These are phyloP conservation scores for Lasiodiplodia theobromae DNA, from an alignment of 2,329 filamentous ascomycete species.

Conservation along the genomic window DNA sequence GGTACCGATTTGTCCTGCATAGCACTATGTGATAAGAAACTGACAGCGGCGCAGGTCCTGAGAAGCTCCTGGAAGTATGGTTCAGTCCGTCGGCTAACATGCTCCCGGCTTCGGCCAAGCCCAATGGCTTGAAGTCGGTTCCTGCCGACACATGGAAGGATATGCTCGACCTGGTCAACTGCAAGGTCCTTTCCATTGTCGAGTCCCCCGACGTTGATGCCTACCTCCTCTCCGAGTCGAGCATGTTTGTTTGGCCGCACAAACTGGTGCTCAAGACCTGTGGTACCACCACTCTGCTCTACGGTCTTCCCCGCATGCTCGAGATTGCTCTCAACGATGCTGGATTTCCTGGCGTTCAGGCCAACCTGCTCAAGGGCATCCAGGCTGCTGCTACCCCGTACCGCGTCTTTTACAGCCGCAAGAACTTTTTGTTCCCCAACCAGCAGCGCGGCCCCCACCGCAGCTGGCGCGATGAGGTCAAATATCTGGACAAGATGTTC, in stretches of 20 bases:
- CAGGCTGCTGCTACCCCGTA: conserved; percentile 84
- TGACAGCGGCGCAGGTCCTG: conserved; percentile 68
- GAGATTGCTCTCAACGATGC: conserved; percentile 88
- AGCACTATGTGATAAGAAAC: neutral
- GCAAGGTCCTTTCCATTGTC: conserved; percentile 94
- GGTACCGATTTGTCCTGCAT: conserved; percentile 57
- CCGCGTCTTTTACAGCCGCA: conserved; percentile 97
- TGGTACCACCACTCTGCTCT: conserved; percentile 91
- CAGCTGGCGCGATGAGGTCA: conserved; percentile 97
- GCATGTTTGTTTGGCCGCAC: conserved; percentile 99
- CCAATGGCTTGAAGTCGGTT: conserved; percentile 85
- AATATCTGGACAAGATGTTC: conserved; percentile 90
- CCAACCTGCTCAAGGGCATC: conserved; percentile 69
- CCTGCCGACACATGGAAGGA: conserved; percentile 86
- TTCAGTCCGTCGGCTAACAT: conserved; percentile 81
- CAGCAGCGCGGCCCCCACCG: conserved; percentile 93
- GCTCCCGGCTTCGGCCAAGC: conserved; percentile 73
- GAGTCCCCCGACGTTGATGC: conserved; percentile 94
- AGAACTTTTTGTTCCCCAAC: conserved; percentile 97
- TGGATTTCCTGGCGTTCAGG: conserved; percentile 84
- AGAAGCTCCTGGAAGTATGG: conserved; percentile 99
- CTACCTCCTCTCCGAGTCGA: conserved; percentile 96
- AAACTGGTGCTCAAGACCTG: conserved; percentile 99
- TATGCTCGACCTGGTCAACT: conserved; percentile 98
- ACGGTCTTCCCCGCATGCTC: conserved; percentile 86